phyloP scores from a whole-genome alignment of 1,284 basidiomycete species.

The Naganishia albida region DNA sequence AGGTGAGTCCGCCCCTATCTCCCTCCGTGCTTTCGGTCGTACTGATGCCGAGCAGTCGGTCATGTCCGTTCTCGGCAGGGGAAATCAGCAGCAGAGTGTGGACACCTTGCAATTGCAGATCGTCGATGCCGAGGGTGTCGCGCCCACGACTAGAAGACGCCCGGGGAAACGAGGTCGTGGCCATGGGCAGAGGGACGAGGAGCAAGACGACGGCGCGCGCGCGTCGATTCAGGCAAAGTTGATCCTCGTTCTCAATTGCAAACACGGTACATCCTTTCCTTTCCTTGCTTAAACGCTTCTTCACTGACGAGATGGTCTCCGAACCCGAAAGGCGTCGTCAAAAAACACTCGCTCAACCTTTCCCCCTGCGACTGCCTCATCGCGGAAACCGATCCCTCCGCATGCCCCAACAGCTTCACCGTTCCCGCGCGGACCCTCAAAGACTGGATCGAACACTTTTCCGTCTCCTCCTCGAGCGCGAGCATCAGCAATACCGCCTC shows the following conservation, averaged over 20 bases:
- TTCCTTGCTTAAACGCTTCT: not conserved
- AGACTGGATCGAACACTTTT: constrained; percentile 53
- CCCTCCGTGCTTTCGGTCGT: not conserved
- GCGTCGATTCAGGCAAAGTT: constrained; percentile 38
- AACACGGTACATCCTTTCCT: constrained; percentile 44
- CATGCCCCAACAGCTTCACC: constrained; percentile 47
- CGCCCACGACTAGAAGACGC: constrained; percentile 32
- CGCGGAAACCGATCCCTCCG: constrained; percentile 47
- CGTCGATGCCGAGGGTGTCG: constrained; percentile 39
- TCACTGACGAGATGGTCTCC: too few relatives aligned
- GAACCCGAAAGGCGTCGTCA: constrained; percentile 53
- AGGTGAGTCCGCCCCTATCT: constrained; percentile 40
- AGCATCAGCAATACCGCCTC: constrained; percentile 22
- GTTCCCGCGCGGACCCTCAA: constrained; percentile 46
- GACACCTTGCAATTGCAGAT: constrained; percentile 49
- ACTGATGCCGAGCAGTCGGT: constrained; percentile 42
- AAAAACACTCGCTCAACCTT: constrained; percentile 52
- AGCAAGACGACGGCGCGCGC: constrained; percentile 38
- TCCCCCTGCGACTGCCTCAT: constrained; percentile 47
- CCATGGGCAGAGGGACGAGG: constrained; percentile 35
- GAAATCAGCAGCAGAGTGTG: constrained; percentile 43
- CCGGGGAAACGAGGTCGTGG: constrained; percentile 30
- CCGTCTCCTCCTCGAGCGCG: constrained; percentile 38
- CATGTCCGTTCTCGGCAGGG: constrained; percentile 48
- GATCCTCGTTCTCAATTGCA: constrained; percentile 49